Evolutionary conservation across 805 yeast species (phyloP), one percentile per base, ranked within the genome.

Genomic region (Hanseniaspora taiwanica): DNA sequence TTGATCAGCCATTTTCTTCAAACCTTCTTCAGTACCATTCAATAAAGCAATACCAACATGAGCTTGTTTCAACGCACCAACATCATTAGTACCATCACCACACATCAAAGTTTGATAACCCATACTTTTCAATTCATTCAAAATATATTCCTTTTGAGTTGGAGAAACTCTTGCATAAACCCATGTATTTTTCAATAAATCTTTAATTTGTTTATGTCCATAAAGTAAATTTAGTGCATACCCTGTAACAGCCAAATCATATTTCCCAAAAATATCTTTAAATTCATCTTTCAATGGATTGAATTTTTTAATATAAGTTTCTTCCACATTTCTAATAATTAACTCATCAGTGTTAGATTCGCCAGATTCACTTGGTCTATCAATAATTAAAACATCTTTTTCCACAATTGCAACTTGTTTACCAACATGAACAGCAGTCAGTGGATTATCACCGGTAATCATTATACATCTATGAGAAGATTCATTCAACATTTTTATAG

Each of bases 61-160:
- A 2, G 98, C 97, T 66, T 91, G 97, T 62, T 91, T 91, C 64
- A 91, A 74, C 40, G 98, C 98, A 62, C 98, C 98, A 38, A 91
- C 98, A 68, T 91, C 98, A 58, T 91, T 91, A n/a, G 98, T 91
- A 64, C 98, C 98, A 64, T 91, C 98, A 69, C 98, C 98, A 64
- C 98, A 91, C 98, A 91, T 91, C 52, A 91, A 71, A 19, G 97
- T 91, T 55, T 76, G 81, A 63, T 89, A 91, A 20, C 96, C 96
- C 58, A 84, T 71, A 46, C 76, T 78, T 60, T 89, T 91, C 59
- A 84, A 73, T 29, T 86, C 73, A 46, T 77, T 79, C 53, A 91
- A 69, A 51, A 91, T 78, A 49, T 81, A 85, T 63, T 91, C 98
- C 64, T 91, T 91, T 65, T 91, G 98, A 20, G 81, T 55, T 32